These are phyloP conservation scores for Calocybe indica DNA, from an alignment of 768 basidiomycete species.

Conservation along the genomic window DNA sequence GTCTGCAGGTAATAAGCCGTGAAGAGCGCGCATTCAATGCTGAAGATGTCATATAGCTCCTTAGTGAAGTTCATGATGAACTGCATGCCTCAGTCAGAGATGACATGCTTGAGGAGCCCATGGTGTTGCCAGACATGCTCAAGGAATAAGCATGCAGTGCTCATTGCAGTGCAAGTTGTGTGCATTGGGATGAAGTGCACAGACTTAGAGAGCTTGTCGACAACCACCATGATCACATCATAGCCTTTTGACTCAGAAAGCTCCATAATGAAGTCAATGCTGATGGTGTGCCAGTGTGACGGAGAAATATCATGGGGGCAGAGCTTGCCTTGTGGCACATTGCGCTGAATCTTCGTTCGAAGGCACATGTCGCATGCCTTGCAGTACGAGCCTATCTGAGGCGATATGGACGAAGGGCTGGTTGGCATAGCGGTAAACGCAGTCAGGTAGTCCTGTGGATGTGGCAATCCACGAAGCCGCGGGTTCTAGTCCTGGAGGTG, in stretches of 20 bases:
- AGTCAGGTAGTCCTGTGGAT: too few species aligned
- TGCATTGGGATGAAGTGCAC: constrained; percentile 32
- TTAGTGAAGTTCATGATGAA: constrained; percentile 10
- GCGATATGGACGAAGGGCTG: too few species aligned
- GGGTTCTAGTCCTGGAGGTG: too few species aligned
- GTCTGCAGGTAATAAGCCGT: constrained; percentile 24
- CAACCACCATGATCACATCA: constrained; percentile 25
- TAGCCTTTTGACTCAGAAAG: constrained; percentile 23
- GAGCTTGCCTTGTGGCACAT: too few species aligned
- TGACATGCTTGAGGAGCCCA: constrained; percentile 21
- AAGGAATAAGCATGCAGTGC: constrained; percentile 20
- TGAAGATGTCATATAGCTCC: too few species aligned
- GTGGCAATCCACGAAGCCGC: too few species aligned
- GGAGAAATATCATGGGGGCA: too few species aligned
- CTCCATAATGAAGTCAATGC: constrained; percentile 29
- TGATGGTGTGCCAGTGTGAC: constrained; percentile 20
- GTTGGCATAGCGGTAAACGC: too few species aligned
- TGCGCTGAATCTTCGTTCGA: too few species aligned
- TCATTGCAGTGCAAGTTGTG: constrained; percentile 13
- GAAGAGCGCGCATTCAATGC: neutral
- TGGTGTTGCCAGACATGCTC: constrained; percentile 18
- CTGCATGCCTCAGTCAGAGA: constrained; percentile 20
- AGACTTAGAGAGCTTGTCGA: constrained; percentile 32
- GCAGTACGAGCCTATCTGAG: too few species aligned
- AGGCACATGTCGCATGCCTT: too few species aligned